Conservation (phyloP, 352 stramenopile genomes). For the Lagenidium giganteum region DNA sequence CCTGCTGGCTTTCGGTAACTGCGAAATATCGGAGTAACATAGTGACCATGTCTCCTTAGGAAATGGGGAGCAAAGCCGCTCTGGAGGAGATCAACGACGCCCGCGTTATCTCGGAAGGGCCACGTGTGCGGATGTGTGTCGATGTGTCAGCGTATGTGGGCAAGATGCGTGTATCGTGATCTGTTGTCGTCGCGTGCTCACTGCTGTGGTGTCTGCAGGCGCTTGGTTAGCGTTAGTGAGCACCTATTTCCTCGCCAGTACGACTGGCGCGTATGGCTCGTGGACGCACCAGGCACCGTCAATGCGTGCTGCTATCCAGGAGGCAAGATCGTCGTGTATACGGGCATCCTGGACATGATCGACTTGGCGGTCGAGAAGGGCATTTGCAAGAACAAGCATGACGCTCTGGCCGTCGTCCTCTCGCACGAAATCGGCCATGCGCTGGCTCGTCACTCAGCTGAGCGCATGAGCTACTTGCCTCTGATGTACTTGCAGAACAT, state of each 20-base stretch:
- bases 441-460: conserved; percentile 52
- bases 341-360: conserved; percentile 61
- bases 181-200: background rate
- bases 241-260: conserved; percentile 65
- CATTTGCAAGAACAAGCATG: conserved; percentile 50
- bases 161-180: background rate
- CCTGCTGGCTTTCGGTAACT: no score
- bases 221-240: conserved; percentile 50
- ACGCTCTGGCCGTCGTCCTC: conserved; percentile 60
- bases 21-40: no score
- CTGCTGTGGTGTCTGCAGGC: conserved; percentile 16
- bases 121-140: conserved; percentile 45
- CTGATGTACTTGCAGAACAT: conserved; percentile 35
- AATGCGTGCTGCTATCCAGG: conserved; percentile 63
- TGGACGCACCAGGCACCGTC: conserved; percentile 38
- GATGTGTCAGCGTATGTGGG: conserved; percentile 54
- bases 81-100: conserved; percentile 31
- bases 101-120: conserved; percentile 36
- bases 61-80: conserved; percentile 45
- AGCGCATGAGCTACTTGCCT: conserved; percentile 58
- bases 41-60: conserved; percentile 23
- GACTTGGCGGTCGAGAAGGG: conserved; percentile 51
- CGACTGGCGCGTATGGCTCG: conserved; percentile 53
- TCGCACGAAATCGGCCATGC: conserved; percentile 65
- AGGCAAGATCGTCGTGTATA: conserved; percentile 68